Evolutionary conservation across 1,284 basidiomycete genomes (phyloP).

Genomic region (Peniophora sp.): DNA sequence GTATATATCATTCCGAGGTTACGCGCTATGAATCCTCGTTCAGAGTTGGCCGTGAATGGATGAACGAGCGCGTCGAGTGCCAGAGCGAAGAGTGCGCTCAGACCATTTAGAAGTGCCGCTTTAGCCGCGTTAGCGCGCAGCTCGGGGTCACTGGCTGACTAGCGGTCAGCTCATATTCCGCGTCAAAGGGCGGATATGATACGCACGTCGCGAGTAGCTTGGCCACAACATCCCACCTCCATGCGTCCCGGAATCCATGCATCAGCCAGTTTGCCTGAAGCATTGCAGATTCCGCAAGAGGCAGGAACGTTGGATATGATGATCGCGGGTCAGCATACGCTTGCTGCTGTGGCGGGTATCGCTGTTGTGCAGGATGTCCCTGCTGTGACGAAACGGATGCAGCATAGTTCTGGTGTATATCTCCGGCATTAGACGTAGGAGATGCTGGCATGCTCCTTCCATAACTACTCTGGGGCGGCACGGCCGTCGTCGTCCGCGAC

Average conservation of each 20-base stretch:
- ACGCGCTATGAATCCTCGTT: slow-evolving; percentile 55
- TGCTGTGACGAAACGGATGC: no score
- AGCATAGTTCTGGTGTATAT: no score
- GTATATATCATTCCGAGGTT: slow-evolving; percentile 72
- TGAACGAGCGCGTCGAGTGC: slow-evolving; percentile 64
- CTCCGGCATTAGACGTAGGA: no score
- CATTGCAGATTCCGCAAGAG: slow-evolving; percentile 47
- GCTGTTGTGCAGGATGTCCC: background rate
- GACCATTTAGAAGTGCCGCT: slow-evolving; percentile 59
- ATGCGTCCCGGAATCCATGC: slow-evolving; percentile 61
- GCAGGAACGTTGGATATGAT: slow-evolving; percentile 61
- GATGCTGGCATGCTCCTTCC: no score
- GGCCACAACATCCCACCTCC: slow-evolving; percentile 60
- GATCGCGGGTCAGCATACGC: slow-evolving; percentile 14
- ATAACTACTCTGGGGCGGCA: no score
- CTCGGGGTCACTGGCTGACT: slow-evolving; percentile 52
- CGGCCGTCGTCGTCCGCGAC: no score
- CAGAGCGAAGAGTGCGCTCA: slow-evolving; percentile 65
- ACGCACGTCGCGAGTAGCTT: slow-evolving; percentile 40
- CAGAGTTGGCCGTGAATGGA: slow-evolving; percentile 53
- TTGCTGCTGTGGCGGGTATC: background rate
- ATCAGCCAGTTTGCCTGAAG: slow-evolving; percentile 53
- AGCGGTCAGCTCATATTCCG: background rate
- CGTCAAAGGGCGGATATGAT: background rate
- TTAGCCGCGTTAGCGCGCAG: slow-evolving; percentile 67